phyloP scores from a whole-genome alignment of 257 asterid genomes.

The Solanum piurae region DNA sequence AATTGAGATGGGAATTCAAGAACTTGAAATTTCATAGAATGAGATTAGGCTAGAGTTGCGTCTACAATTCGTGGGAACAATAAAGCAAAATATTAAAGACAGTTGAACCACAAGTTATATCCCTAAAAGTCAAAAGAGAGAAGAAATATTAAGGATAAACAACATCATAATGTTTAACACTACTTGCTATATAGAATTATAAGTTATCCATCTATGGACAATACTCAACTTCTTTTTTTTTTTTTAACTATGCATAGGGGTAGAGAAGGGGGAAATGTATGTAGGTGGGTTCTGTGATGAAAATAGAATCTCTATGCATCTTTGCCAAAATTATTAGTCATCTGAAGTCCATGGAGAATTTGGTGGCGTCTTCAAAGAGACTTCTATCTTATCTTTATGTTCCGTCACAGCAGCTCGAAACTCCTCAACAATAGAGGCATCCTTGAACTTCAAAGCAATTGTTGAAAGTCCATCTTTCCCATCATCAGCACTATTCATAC shows the following conservation, averaged over 20 bases:
- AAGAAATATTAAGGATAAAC: not conserved
- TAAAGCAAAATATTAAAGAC: not conserved
- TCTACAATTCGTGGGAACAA: not conserved
- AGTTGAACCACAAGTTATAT: not conserved
- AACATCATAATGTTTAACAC: not conserved
- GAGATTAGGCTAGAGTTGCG: not conserved
- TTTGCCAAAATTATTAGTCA: constrained; percentile 8
- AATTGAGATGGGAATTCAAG: not conserved
- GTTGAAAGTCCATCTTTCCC: constrained; percentile 70
- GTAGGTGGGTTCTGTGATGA: not conserved
- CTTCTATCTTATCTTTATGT: constrained; percentile 31
- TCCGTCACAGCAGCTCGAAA: constrained; percentile 48
- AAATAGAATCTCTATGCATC: not conserved
- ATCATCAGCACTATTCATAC: constrained; percentile 64
- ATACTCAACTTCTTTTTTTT: not conserved
- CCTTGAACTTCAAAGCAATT: constrained; percentile 79
- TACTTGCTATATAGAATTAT: not conserved
- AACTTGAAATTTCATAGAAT: not conserved
- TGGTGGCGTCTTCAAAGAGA: constrained; percentile 55
- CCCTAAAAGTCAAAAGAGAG: not conserved
- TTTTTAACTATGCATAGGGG: not conserved
- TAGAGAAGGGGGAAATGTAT: not conserved
- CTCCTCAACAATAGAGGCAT: constrained; percentile 50
- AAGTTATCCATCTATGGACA: not conserved
- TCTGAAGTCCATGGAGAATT: constrained; percentile 59